phyloP scores from a whole-genome alignment of 2,329 filamentous ascomycete genomes.

The Botrytis cinerea region DNA sequence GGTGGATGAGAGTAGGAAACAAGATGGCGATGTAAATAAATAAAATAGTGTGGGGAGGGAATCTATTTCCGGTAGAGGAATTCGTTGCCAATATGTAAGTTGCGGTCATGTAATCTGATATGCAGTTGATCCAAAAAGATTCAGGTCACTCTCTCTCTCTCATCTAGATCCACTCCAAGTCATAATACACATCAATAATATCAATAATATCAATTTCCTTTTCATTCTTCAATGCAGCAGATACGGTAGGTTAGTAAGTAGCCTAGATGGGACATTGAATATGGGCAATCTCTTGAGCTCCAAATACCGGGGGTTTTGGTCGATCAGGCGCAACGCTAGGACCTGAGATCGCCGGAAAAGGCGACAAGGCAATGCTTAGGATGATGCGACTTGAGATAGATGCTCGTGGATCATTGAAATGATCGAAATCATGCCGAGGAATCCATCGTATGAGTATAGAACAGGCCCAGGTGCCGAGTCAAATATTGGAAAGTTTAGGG shows the following conservation, averaged over 20 bases:
- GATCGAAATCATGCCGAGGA: constrained; percentile 5
- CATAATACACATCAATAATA: constrained; percentile 14
- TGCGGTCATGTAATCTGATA: constrained; percentile 9
- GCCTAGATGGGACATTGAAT: constrained; percentile 6
- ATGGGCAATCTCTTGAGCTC: constrained; percentile 21
- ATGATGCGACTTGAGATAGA: constrained; percentile 19
- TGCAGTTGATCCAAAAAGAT: constrained; percentile 4
- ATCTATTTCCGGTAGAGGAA: constrained; percentile 19
- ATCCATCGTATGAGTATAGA: background rate
- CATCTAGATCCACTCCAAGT: constrained; percentile 12
- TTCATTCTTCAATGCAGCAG: constrained; percentile 13
- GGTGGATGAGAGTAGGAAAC: constrained; percentile 3
- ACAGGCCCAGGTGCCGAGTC: background rate
- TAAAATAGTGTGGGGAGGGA: constrained; percentile 22
- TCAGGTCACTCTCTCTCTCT: constrained; percentile 5
- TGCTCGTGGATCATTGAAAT: constrained; percentile 14
- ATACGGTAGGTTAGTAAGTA: constrained; percentile 6
- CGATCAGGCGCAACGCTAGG: constrained; percentile 35
- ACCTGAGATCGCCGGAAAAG: constrained; percentile 34
- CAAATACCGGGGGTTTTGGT: constrained; percentile 24
- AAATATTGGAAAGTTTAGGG: constrained; percentile 10
- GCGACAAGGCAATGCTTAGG: constrained; percentile 35
- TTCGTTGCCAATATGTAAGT: constrained; percentile 22
- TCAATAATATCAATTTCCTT: constrained; percentile 22
- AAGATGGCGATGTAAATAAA: constrained; percentile 11